A percentile compares a stretch with the other conserved stretches of the same genome.
Evolutionary conservation across 495 filamentous ascomycete genomes (phyloP).

Genomic region (Tuber indicum): DNA sequence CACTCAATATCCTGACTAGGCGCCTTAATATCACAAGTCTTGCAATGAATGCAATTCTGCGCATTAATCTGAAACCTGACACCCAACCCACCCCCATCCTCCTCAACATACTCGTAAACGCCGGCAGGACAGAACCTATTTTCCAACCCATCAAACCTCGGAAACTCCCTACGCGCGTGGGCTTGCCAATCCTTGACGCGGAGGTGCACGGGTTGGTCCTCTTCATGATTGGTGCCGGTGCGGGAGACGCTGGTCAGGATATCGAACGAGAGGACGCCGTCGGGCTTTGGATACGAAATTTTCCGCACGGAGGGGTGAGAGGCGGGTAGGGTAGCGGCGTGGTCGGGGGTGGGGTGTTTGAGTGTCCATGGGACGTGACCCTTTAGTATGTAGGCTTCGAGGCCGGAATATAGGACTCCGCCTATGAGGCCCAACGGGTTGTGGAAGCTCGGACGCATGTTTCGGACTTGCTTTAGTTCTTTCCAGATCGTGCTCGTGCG

Average conservation of each 20-base stretch:
- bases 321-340: conserved; percentile 71
- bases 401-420: conserved; percentile 83
- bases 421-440: conserved; percentile 74
- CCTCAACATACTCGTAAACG: conserved; percentile 97
- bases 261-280: conserved; percentile 89
- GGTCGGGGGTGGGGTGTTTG: conserved; percentile 68
- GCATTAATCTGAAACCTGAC: conserved; percentile 96
- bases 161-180: conserved; percentile 75
- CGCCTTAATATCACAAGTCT: conserved; percentile 98
- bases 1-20: conserved; percentile 96
- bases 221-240: conserved; percentile 97
- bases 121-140: conserved; percentile 99
- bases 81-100: conserved; percentile 57
- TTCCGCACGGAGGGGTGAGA: conserved; percentile 52
- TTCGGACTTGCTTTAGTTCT: conserved; percentile 89
- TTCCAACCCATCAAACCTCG: conserved; percentile 84
- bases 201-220: conserved; percentile 94
- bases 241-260: conserved; percentile 89
- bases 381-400: conserved; percentile 82
- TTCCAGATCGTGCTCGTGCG: conserved; percentile 83
- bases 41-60: conserved; percentile 98
- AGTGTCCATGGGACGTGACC: conserved; percentile 89
- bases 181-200: conserved; percentile 91
- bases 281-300: conserved; percentile 95
- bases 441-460: conserved; percentile 95